Evolutionary conservation across 768 basidiomycete genomes (phyloP).

Genomic region (Rubroboletus satanas): DNA sequence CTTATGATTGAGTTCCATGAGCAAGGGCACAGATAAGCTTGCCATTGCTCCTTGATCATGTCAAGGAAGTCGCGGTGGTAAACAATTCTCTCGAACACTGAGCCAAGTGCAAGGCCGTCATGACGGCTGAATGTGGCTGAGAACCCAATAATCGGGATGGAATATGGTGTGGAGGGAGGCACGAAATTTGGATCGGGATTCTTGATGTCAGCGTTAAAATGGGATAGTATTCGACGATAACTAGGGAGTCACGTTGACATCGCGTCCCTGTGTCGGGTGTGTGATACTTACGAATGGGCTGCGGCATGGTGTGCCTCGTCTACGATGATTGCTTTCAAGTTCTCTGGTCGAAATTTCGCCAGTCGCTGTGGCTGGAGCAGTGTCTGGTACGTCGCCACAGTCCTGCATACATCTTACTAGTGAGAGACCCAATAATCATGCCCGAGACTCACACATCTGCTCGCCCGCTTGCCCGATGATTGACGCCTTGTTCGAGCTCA

Average conservation of each 20-base stretch:
- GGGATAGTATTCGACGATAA: conserved; percentile 79
- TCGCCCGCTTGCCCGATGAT: conserved; percentile 66
- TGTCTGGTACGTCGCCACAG: conserved; percentile 88
- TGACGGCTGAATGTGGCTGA: conserved; percentile 93
- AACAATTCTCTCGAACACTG: conserved; percentile 87
- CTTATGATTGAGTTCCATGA: neutral
- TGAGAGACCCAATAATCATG: neutral
- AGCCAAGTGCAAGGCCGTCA: conserved; percentile 84
- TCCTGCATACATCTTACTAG: conserved; percentile 40
- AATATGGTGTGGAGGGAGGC: conserved; percentile 39
- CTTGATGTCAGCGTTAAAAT: conserved; percentile 68
- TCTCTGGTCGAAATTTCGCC: conserved; percentile 67
- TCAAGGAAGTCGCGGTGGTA: conserved; percentile 88
- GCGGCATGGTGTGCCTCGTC: conserved; percentile 97
- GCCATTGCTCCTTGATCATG: conserved; percentile 94
- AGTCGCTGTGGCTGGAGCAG: conserved; percentile 60
- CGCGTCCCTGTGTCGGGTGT: neutral
- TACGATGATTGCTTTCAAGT: conserved; percentile 73
- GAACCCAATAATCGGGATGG: conserved; percentile 86
- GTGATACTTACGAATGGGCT: conserved; percentile 73
- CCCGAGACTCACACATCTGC: conserved; percentile 69
- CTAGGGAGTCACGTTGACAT: conserved; percentile 33
- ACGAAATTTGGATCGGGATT: conserved; percentile 45
- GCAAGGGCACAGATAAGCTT: conserved; percentile 2
- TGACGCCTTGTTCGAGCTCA: conserved; percentile 88